phyloP scores from a whole-genome alignment of 306 rosid genomes.

The Oemleria cerasiformis region DNA sequence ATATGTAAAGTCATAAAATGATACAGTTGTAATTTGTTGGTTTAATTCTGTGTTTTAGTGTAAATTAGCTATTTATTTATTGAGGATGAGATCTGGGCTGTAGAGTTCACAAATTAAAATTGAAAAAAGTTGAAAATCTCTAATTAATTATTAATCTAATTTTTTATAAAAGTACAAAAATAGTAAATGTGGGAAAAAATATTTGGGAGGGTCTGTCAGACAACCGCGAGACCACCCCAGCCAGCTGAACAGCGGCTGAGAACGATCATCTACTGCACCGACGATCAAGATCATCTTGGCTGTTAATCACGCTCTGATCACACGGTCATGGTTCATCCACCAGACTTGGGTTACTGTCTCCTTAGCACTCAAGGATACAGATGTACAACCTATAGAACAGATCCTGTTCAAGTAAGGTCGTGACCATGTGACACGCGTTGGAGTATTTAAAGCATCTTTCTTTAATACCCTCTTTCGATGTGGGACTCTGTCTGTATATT shows the following conservation, averaged over 20 bases:
- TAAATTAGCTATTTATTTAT: no score
- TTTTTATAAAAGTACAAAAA: no score
- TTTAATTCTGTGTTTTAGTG: no score
- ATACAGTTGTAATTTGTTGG: no score
- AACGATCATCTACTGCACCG: neutral
- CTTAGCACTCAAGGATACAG: neutral
- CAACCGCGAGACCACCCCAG: neutral
- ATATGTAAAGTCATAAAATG: no score
- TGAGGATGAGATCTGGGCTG: no score
- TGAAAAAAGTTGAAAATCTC: no score
- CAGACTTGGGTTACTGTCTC: neutral
- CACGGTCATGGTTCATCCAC: neutral
- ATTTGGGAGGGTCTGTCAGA: neutral
- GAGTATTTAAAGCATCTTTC: neutral
- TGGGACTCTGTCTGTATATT: neutral
- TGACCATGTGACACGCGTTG: no score
- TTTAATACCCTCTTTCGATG: neutral
- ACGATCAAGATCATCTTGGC: neutral
- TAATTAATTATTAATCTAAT: no score
- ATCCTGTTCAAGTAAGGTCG: no score
- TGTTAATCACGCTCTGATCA: neutral
- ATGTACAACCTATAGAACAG: neutral
- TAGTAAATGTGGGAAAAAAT: neutral
- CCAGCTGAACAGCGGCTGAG: neutral
- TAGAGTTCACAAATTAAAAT: no score